Percentiles rank a stretch among this genome's conserved stretches.
phyloP scores from a whole-genome alignment of 1,284 basidiomycete genomes.

The Cutaneotrichosporon cyanovorans region DNA sequence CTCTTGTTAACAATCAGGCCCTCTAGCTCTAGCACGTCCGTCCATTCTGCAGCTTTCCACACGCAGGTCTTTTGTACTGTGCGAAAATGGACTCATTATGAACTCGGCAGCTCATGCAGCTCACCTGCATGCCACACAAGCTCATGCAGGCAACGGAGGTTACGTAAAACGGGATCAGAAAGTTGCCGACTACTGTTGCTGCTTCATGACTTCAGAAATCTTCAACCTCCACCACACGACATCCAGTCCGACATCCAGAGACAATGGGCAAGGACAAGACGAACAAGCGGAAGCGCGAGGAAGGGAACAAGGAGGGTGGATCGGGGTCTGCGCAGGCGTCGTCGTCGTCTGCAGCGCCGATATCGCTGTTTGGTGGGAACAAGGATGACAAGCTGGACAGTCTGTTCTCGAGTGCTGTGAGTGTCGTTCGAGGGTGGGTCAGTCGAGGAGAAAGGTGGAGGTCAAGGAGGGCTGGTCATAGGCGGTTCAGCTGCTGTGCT shows the following conservation, averaged over 20 bases:
- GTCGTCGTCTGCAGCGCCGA: conserved; percentile 6
- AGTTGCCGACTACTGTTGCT: neutral
- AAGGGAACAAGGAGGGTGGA: conserved; percentile 1
- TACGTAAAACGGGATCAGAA: neutral
- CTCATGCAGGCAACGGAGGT: too few species aligned
- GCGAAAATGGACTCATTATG: too few species aligned
- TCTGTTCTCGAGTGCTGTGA: conserved; percentile 45
- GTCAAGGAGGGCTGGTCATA: too few species aligned
- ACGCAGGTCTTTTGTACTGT: too few species aligned
- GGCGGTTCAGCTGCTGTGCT: too few species aligned
- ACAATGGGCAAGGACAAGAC: neutral
- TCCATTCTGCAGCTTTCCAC: too few species aligned
- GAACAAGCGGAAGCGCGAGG: conserved; percentile 30
- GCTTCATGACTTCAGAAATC: neutral
- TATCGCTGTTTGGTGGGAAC: conserved; percentile 28
- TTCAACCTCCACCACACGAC: too few species aligned
- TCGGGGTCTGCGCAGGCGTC: conserved; percentile 2
- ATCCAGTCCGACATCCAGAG: neutral
- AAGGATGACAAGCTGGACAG: conserved; percentile 42
- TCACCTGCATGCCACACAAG: too few species aligned
- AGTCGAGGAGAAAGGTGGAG: neutral
- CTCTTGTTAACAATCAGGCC: too few species aligned
- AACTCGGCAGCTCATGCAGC: too few species aligned
- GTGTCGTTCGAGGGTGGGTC: conserved; percentile 12
- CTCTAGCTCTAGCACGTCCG: too few species aligned